Evolutionary conservation across 805 yeast species (phyloP).

Genomic region (Candida methanosorbosa): DNA sequence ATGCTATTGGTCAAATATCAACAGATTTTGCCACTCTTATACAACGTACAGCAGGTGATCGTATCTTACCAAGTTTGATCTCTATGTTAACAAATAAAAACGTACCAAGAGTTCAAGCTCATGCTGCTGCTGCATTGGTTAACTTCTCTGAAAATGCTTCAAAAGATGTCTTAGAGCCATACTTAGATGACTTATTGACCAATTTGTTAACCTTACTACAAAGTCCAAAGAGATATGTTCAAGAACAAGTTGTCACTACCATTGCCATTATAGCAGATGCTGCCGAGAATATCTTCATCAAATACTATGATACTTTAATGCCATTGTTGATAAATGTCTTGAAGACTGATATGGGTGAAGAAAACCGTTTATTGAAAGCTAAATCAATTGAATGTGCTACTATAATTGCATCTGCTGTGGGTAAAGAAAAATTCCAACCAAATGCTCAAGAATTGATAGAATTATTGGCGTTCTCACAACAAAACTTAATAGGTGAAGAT

Average conservation of each 20-base stretch:
- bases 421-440: constrained; percentile 76
- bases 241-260: constrained; percentile 94
- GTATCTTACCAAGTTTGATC: constrained; percentile 81
- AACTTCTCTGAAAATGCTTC: constrained; percentile 91
- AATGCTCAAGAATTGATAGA: constrained; percentile 68
- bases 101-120: constrained; percentile 92
- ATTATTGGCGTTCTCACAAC: constrained; percentile 65
- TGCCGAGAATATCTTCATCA: constrained; percentile 78
- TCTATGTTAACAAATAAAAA: constrained; percentile 65
- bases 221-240: constrained; percentile 80
- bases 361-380: constrained; percentile 74
- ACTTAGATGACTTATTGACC: constrained; percentile 69
- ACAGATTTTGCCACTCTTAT: constrained; percentile 91
- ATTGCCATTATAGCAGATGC: constrained; percentile 97
- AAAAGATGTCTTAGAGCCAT: constrained; percentile 86
- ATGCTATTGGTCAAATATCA: constrained; percentile 92
- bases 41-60: constrained; percentile 71
- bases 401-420: constrained; percentile 89
- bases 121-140: constrained; percentile 97
- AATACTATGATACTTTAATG: constrained; percentile 92
- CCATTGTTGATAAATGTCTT: constrained; percentile 76
- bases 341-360: constrained; percentile 69
- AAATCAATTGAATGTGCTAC: constrained; percentile 96
- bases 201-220: constrained; percentile 70
- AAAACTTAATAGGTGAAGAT: constrained; percentile 46